A percentile compares a stretch with the other conserved stretches of the same genome.
phyloP scores from a whole-genome alignment of 768 basidiomycete species.

The Russula earlei region DNA sequence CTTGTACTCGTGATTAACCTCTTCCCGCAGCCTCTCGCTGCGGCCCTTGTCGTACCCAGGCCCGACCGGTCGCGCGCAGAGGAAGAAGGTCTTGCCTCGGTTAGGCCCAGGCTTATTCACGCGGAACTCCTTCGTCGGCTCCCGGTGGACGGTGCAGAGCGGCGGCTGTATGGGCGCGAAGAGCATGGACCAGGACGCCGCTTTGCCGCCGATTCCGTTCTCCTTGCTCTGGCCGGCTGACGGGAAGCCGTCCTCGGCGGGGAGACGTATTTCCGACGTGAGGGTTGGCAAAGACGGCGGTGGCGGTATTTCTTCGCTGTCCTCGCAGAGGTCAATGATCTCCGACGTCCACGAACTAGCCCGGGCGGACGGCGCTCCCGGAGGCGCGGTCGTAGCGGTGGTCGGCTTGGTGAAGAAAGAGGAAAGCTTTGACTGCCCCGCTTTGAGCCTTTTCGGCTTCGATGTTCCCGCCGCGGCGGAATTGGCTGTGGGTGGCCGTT shows the following conservation, averaged over 20 bases:
- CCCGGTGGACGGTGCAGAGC: conserved; percentile 61
- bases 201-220: conserved; percentile 44
- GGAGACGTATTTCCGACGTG: conserved; percentile 8
- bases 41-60: conserved; percentile 82
- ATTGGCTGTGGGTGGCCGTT: conserved; percentile 1
- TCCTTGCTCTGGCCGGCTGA: conserved; percentile 27
- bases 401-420: conserved; percentile 28
- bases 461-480: conserved; percentile 6
- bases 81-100: conserved; percentile 75
- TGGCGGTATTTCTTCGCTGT: conserved; percentile 18
- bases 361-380: not conserved
- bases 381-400: not conserved
- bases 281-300: conserved; percentile 8
- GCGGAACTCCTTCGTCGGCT: conserved; percentile 65
- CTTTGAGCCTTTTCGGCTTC: conserved; percentile 23
- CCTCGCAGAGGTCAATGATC: conserved; percentile 25
- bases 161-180: conserved; percentile 63
- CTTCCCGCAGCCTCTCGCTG: conserved; percentile 56
- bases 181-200: conserved; percentile 53
- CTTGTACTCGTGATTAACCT: conserved; percentile 65
- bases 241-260: not conserved
- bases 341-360: conserved; percentile 1
- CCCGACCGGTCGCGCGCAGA: conserved; percentile 81
- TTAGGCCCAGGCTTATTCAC: conserved; percentile 84
- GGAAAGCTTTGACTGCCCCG: conserved; percentile 29